phyloP scores from a whole-genome alignment of 139 green algal genomes.

The Closterium sp. region DNA sequence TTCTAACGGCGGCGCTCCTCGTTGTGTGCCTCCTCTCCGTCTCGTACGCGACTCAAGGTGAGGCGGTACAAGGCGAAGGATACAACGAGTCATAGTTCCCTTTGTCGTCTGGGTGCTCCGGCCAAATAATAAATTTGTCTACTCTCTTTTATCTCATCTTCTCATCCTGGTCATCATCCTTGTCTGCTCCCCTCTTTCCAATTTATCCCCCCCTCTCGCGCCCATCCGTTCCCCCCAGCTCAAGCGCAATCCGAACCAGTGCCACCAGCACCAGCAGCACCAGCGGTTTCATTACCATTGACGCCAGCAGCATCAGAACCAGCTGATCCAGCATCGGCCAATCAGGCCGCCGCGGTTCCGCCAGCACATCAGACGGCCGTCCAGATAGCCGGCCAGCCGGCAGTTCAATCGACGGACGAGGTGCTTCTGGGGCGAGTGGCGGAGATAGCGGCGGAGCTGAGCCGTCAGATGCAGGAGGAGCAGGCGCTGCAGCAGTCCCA shows the following conservation, averaged over 20 bases:
- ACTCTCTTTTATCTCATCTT: no score
- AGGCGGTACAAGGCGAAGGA: not conserved
- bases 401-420: not conserved
- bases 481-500: not conserved
- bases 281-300: not conserved
- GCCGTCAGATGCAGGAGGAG: not conserved
- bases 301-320: not conserved
- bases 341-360: no score
- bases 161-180: no score
- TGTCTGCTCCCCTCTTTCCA: no score
- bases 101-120: no score
- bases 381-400: not conserved
- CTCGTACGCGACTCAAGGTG: not conserved
- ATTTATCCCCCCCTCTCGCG: not conserved
- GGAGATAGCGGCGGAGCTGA: not conserved
- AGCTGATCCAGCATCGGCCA: not conserved
- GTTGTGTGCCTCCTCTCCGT: not conserved
- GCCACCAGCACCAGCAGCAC: not conserved
- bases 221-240: not conserved
- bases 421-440: not conserved
- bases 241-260: not conserved
- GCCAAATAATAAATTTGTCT: no score
- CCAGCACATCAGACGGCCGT: no score
- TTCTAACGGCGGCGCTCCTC: not conserved
- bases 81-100: no score